A percentile compares a stretch with the other conserved stretches of the same genome.
Evolutionary conservation across 306 rosid species (phyloP).

Genomic region (Cicer yamashitae): DNA sequence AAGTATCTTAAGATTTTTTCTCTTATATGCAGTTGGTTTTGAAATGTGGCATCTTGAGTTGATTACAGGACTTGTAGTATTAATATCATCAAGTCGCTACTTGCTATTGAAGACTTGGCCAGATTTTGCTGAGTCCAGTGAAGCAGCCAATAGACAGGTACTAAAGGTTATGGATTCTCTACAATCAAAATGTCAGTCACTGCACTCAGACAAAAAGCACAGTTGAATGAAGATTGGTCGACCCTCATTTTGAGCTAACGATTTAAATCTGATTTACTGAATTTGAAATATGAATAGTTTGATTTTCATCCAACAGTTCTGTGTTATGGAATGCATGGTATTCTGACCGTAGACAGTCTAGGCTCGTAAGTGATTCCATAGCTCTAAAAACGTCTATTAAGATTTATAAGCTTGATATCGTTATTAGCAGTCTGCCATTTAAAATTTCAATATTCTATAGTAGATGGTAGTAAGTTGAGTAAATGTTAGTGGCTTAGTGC

Average conservation of each 20-base stretch:
- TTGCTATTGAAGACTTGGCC: slow-evolving; percentile 78
- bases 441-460: slow-evolving; percentile 11
- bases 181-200: not conserved
- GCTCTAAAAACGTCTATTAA: slow-evolving; percentile 32
- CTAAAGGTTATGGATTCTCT: slow-evolving; percentile 27
- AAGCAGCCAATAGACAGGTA: slow-evolving; percentile 91
- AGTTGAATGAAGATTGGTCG: not conserved
- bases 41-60: slow-evolving; percentile 95
- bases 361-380: slow-evolving; percentile 48
- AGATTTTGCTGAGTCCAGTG: slow-evolving; percentile 88
- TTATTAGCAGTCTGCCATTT: slow-evolving; percentile 12
- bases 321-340: too few species aligned
- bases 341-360: too few species aligned
- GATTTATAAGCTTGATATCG: slow-evolving; percentile 25
- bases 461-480: slow-evolving; percentile 22
- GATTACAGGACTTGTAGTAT: slow-evolving; percentile 71
- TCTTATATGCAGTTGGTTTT: slow-evolving; percentile 70
- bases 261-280: not conserved
- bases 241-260: not conserved
- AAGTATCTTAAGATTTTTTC: slow-evolving; percentile 19
- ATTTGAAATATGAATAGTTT: not conserved
- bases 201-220: not conserved
- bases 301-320: not conserved
- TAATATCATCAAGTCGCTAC: slow-evolving; percentile 76
- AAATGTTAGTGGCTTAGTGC: slow-evolving; percentile 5